Percentiles rank a stretch among this genome's conserved stretches.
These are phyloP conservation scores for Rhodotorula glutinis DNA, from an alignment of 1,284 basidiomycete genomes.

Conservation along the genomic window DNA sequence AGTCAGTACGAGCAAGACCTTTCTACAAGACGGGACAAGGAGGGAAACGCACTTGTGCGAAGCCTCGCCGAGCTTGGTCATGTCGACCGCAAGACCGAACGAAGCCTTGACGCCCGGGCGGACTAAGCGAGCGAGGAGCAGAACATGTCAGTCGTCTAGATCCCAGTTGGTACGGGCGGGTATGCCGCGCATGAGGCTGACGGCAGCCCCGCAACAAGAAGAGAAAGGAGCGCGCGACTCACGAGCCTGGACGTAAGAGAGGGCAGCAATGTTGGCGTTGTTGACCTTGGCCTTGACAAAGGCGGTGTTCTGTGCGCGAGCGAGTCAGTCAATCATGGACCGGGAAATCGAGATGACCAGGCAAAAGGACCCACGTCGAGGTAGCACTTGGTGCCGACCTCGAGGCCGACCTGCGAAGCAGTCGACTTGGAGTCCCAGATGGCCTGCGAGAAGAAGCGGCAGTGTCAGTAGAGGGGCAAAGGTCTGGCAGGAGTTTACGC, in stretches of 20 bases:
- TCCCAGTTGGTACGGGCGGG: neutral
- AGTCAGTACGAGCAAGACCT: neutral
- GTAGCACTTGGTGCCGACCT: conserved; percentile 86
- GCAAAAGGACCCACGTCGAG: conserved; percentile 56
- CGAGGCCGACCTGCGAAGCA: conserved; percentile 80
- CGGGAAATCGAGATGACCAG: too few species aligned
- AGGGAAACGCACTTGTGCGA: conserved; percentile 58
- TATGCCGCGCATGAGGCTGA: neutral
- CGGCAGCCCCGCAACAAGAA: neutral
- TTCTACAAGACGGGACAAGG: conserved; percentile 41
- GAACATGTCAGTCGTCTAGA: conserved; percentile 46
- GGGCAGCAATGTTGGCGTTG: conserved; percentile 71
- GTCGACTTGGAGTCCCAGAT: conserved; percentile 93
- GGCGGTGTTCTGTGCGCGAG: conserved; percentile 35
- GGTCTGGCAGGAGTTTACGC: neutral
- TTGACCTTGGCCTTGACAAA: conserved; percentile 78
- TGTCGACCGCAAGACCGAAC: conserved; percentile 72
- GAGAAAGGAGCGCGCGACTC: conserved; percentile 57
- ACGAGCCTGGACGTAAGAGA: conserved; percentile 49
- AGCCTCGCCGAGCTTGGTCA: conserved; percentile 46
- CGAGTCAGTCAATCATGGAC: neutral
- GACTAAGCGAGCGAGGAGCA: conserved; percentile 85
- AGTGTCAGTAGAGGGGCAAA: neutral
- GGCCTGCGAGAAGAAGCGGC: conserved; percentile 48
- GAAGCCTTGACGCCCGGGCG: conserved; percentile 91